Evolutionary conservation across 2,329 filamentous ascomycete species (phyloP).

Genomic region (Colletotrichum agaves): DNA sequence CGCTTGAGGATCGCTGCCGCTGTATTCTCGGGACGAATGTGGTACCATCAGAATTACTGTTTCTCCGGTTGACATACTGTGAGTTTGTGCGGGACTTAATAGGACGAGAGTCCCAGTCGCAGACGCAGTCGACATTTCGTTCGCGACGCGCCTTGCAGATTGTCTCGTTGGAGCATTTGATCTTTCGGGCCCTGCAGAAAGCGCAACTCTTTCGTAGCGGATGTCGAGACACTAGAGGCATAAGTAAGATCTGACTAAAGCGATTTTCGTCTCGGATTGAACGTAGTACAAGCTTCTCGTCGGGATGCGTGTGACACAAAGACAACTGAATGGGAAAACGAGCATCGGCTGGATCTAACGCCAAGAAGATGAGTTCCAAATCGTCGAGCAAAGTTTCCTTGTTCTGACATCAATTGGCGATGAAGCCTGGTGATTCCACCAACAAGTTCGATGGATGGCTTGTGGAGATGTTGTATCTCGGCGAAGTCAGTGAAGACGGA

Average conservation of each 20-base stretch:
- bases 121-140: constrained; percentile 51
- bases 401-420: background rate
- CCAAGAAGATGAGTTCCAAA: background rate
- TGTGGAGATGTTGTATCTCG: background rate
- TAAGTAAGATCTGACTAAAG: background rate
- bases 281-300: background rate
- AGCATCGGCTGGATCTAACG: too few species aligned
- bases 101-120: constrained; percentile 49
- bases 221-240: constrained; percentile 41
- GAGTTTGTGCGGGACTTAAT: constrained; percentile 44
- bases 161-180: constrained; percentile 51
- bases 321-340: too few species aligned
- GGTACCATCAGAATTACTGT: background rate
- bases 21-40: background rate
- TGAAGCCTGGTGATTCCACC: background rate
- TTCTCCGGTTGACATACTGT: constrained; percentile 39
- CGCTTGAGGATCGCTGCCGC: background rate
- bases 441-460: background rate
- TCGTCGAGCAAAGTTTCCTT: background rate
- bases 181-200: constrained; percentile 52
- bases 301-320: background rate
- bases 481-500: background rate
- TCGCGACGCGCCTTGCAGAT: constrained; percentile 51
- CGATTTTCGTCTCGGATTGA: rapidly evolving
- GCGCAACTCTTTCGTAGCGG: constrained; percentile 49